phyloP scores from a whole-genome alignment of 2,329 filamentous ascomycete species.

The Alternaria gaisen region DNA sequence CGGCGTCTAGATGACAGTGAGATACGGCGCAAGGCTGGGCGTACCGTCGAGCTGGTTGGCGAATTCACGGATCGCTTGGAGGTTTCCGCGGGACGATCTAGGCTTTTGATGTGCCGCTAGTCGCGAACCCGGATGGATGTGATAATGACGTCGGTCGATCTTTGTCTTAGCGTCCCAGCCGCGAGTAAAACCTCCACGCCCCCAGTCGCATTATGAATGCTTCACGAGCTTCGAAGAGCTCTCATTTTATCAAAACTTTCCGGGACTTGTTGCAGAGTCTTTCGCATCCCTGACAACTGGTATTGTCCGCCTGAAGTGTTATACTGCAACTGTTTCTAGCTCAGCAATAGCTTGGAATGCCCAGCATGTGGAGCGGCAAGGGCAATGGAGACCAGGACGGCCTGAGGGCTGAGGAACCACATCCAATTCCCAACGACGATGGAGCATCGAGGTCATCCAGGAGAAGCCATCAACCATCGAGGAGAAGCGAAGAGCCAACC shows the following conservation, averaged over 20 bases:
- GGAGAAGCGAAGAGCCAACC: slow-evolving; percentile 57
- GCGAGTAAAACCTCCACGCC: slow-evolving; percentile 24
- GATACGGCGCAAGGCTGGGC: slow-evolving; percentile 3
- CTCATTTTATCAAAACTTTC: background rate
- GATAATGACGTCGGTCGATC: slow-evolving; percentile 31
- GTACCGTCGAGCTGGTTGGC: slow-evolving; percentile 14
- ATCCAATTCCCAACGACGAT: slow-evolving; percentile 32
- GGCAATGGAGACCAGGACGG: slow-evolving; percentile 51
- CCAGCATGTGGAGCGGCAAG: slow-evolving; percentile 63
- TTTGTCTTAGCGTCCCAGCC: slow-evolving; percentile 23
- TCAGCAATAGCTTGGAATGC: slow-evolving; percentile 24
- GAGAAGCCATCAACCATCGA: slow-evolving; percentile 39
- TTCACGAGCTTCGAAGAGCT: slow-evolving; percentile 19
- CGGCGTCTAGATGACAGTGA: slow-evolving; percentile 2
- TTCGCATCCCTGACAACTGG: background rate
- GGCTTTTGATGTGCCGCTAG: slow-evolving; percentile 22
- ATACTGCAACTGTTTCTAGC: slow-evolving; percentile 22
- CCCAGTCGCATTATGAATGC: slow-evolving; percentile 6
- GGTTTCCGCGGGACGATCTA: slow-evolving; percentile 15
- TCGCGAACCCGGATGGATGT: slow-evolving; percentile 8
- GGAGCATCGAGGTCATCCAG: slow-evolving; percentile 38
- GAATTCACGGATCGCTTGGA: slow-evolving; percentile 3
- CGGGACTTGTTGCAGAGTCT: background rate
- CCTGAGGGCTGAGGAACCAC: slow-evolving; percentile 31
- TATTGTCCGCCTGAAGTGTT: background rate